A percentile compares a stretch with the other conserved stretches of the same genome.
Conservation (phyloP, 2,329 filamentous ascomycete species). For the Hymenoscyphus linearis region DNA sequence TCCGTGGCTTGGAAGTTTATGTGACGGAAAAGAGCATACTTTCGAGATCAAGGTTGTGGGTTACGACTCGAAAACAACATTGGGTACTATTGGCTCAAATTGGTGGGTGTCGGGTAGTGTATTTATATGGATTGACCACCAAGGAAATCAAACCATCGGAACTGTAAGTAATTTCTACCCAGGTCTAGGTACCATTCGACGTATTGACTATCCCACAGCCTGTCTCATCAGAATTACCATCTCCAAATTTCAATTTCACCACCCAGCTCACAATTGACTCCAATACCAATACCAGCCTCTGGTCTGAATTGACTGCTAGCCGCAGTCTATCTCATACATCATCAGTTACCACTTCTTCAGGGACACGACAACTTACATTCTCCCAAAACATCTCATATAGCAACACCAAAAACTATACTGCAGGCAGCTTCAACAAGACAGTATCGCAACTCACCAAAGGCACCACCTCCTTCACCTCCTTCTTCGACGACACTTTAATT, state of each 20-base stretch:
- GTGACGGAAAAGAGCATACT: conserved; percentile 57
- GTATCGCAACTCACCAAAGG: conserved; percentile 17
- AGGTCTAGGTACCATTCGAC: not conserved
- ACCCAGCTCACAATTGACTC: conserved; percentile 8
- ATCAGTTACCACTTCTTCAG: conserved; percentile 20
- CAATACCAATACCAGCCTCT: conserved; percentile 14
- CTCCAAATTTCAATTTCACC: conserved; percentile 26
- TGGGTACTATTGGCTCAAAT: conserved; percentile 52
- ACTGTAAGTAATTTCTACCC: conserved; percentile 9
- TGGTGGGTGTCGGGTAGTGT: conserved; percentile 78
- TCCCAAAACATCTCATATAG: conserved; percentile 17
- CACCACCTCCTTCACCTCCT: conserved; percentile 9
- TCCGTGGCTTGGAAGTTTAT: conserved; percentile 66
- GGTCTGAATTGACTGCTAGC: conserved; percentile 9
- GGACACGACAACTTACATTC: conserved; percentile 15
- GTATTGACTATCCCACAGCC: conserved; percentile 15
- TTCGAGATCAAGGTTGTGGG: conserved; percentile 66
- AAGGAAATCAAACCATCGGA: conserved; percentile 48
- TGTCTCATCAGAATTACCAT: not conserved
- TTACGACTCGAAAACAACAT: conserved; percentile 43
- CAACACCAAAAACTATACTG: conserved; percentile 20
- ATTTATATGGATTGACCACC: conserved; percentile 64
- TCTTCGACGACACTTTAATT: not conserved
- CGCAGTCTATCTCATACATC: conserved; percentile 17
- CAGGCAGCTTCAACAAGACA: conserved; percentile 17